Evolutionary conservation across 176 grass and related monocot species (phyloP).

Genomic region (Hordeum vulgare): MorexV3_pseudomolecules_assembly NC_058522.1:335152213-335152712

Average conservation of each 20-base stretch:
- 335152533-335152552: too few species aligned
- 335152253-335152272: not conserved
- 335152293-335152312: slow-evolving; percentile 9
- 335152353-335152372: not conserved
- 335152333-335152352: not conserved
- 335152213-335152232: not conserved
- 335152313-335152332: not conserved
- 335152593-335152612: slow-evolving; percentile 8
- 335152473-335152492: too few species aligned
- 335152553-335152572: not conserved
- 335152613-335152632: not conserved
- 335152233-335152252: not conserved
- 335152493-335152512: too few species aligned
- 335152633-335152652: not conserved
- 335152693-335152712: not conserved
- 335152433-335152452: too few species aligned
- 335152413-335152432: too few species aligned
- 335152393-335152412: too few species aligned
- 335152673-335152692: not conserved
- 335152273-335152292: not conserved
- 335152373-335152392: too few species aligned
- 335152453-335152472: too few species aligned
- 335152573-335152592: not conserved
- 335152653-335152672: not conserved
- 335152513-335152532: too few species aligned